Percentiles rank a stretch among this genome's conserved stretches.
These are phyloP conservation scores for Ogataea saltuana DNA, from an alignment of 805 yeast species.

Conservation along the genomic window DNA sequence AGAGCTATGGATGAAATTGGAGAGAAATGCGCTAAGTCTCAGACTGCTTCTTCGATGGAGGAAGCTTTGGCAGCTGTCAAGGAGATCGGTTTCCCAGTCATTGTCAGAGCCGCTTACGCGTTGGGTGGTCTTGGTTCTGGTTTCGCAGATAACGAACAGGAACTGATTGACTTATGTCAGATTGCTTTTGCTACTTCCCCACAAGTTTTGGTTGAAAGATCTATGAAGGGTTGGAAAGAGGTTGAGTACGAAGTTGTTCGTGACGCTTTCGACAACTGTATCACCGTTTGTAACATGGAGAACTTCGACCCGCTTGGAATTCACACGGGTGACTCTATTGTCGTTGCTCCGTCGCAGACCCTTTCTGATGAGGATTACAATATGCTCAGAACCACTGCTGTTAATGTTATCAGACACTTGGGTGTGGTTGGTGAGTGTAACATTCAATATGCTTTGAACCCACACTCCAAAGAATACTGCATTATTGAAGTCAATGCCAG, in stretches of 20 bases:
- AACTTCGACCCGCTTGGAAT: conserved; percentile 98
- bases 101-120: conserved; percentile 96
- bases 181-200: conserved; percentile 95
- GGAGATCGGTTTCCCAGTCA: conserved; percentile 90
- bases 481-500: conserved; percentile 98
- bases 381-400: conserved; percentile 97
- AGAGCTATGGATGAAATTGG: conserved; percentile 91
- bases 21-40: conserved; percentile 94
- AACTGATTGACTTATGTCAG: conserved; percentile 79
- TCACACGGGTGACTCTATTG: conserved; percentile 98
- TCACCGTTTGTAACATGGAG: conserved; percentile 99
- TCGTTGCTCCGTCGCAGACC: conserved; percentile 98
- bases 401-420: conserved; percentile 92
- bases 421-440: conserved; percentile 99
- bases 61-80: conserved; percentile 86
- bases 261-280: conserved; percentile 95
- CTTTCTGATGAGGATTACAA: conserved; percentile 95
- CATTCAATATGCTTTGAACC: conserved; percentile 94
- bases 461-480: conserved; percentile 91
- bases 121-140: conserved; percentile 98
- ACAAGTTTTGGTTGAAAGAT: conserved; percentile 91
- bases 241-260: conserved; percentile 98
- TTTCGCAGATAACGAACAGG: conserved; percentile 85
- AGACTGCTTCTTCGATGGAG: conserved; percentile 73
- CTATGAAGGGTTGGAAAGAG: conserved; percentile 99